A percentile compares a stretch with the other conserved stretches of the same genome.
phyloP scores from a whole-genome alignment of 129 eudicot genomes.

The Ambrosia artemisiifolia region DNA sequence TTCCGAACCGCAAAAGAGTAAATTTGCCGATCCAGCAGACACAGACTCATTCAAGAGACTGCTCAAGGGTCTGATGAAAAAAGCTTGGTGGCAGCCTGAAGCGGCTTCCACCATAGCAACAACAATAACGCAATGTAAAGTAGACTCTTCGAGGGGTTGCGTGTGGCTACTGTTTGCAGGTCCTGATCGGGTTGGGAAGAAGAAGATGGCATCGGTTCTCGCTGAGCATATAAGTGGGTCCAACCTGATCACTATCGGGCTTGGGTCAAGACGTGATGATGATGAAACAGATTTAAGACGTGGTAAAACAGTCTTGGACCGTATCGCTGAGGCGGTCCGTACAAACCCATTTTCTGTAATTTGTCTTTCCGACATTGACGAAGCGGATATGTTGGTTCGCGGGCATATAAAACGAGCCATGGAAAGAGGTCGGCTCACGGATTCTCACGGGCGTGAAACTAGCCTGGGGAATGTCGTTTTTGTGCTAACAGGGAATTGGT shows the following conservation, averaged over 20 bases:
- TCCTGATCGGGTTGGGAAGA: constrained; percentile 84
- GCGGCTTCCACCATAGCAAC: constrained; percentile 89
- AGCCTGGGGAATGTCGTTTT: constrained; percentile 85
- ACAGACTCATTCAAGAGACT: constrained; percentile 81
- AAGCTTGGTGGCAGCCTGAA: constrained; percentile 96
- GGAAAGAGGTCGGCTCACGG: constrained; percentile 76
- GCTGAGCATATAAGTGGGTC: constrained; percentile 68
- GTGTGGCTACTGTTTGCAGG: constrained; percentile 84
- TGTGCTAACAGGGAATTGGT: constrained; percentile 82
- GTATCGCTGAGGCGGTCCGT: constrained; percentile 79
- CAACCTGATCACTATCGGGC: constrained; percentile 54
- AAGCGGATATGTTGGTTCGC: constrained; percentile 75
- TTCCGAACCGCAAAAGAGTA: constrained; percentile 53
- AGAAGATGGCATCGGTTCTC: constrained; percentile 76
- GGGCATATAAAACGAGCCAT: constrained; percentile 80
- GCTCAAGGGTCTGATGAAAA: constrained; percentile 83
- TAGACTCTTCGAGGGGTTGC: constrained; percentile 52
- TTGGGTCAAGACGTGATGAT: constrained; percentile 60
- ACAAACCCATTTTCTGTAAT: constrained; percentile 81
- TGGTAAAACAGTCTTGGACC: constrained; percentile 75
- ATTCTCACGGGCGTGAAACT: constrained; percentile 86
- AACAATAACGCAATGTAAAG: constrained; percentile 62
- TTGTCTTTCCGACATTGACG: constrained; percentile 76
- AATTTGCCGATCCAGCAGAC: constrained; percentile 55
- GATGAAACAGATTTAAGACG: constrained; percentile 62